These are phyloP conservation scores for Fusarium ambrosium DNA, from an alignment of 2,329 filamentous ascomycete genomes.

Conservation along the genomic window DNA sequence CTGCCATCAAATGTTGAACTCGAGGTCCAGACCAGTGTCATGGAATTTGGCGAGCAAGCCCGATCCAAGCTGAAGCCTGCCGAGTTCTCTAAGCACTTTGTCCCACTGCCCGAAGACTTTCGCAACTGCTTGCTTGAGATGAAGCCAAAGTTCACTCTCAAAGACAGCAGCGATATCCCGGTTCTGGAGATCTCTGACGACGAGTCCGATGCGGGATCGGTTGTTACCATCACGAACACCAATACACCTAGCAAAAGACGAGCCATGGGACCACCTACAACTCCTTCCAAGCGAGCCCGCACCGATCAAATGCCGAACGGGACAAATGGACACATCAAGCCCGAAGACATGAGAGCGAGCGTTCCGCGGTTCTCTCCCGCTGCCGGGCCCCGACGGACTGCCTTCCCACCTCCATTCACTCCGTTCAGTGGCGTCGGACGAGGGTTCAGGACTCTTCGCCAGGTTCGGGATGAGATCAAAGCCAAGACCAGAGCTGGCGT, in stretches of 20 bases:
- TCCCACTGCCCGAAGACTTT: conserved; percentile 65
- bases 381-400: conserved; percentile 10
- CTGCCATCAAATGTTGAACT: conserved; percentile 77
- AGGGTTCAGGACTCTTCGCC: conserved; percentile 60
- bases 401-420: conserved; percentile 55
- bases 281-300: conserved; percentile 53
- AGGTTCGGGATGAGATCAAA: conserved; percentile 68
- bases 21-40: conserved; percentile 72
- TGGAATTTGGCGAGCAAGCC: conserved; percentile 66
- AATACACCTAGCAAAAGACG: conserved; percentile 50
- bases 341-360: conserved; percentile 52
- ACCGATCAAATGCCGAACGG: conserved; percentile 33
- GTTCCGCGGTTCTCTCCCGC: conserved; percentile 29
- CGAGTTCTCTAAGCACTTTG: conserved; percentile 61
- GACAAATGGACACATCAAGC: conserved; percentile 51
- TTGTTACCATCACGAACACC: conserved; percentile 30
- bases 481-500: conserved; percentile 69
- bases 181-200: conserved; percentile 57
- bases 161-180: conserved; percentile 52
- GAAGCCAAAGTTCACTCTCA: conserved; percentile 62
- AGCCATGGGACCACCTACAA: conserved; percentile 44
- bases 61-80: conserved; percentile 63
- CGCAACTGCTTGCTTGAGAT: conserved; percentile 59
- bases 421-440: conserved; percentile 56
- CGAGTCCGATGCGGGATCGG: conserved; percentile 53